phyloP scores from a whole-genome alignment of 2,329 filamentous ascomycete genomes.

The Cladophialophora chaetospira region DNA sequence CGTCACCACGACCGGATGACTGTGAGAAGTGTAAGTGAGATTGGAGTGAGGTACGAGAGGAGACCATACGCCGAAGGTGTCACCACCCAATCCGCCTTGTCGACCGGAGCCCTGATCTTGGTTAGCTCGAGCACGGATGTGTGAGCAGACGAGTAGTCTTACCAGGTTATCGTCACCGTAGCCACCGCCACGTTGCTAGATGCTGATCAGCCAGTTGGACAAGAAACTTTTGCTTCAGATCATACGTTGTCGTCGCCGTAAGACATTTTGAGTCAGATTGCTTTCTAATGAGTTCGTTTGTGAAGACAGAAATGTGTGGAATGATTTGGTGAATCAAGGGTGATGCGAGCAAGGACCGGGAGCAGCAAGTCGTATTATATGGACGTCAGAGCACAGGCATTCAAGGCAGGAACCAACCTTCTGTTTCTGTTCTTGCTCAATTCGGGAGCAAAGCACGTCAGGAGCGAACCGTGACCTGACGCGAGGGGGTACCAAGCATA shows the following conservation, averaged over 20 bases:
- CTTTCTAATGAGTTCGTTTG: neutral
- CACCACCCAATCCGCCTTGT: constrained; percentile 21
- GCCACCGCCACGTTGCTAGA: constrained; percentile 27
- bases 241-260: constrained; percentile 30
- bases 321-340: neutral
- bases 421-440: neutral
- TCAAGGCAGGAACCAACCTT: neutral
- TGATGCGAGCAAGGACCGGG: neutral
- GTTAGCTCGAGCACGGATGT: constrained; percentile 3
- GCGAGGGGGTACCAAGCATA: constrained; percentile 2
- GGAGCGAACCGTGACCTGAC: neutral
- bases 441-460: constrained; percentile 1
- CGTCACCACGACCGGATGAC: constrained; percentile 10
- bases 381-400: neutral
- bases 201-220: constrained; percentile 4
- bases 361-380: neutral
- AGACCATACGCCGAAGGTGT: constrained; percentile 22
- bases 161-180: constrained; percentile 32
- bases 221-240: neutral
- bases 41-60: neutral
- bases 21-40: neutral
- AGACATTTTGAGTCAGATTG: constrained; percentile 25
- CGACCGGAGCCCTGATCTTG: constrained; percentile 11
- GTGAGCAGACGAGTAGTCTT: neutral
- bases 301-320: neutral